Evolutionary conservation across 2,329 filamentous ascomycete genomes (phyloP).

Genomic region (Fusarium buharicum): DNA sequence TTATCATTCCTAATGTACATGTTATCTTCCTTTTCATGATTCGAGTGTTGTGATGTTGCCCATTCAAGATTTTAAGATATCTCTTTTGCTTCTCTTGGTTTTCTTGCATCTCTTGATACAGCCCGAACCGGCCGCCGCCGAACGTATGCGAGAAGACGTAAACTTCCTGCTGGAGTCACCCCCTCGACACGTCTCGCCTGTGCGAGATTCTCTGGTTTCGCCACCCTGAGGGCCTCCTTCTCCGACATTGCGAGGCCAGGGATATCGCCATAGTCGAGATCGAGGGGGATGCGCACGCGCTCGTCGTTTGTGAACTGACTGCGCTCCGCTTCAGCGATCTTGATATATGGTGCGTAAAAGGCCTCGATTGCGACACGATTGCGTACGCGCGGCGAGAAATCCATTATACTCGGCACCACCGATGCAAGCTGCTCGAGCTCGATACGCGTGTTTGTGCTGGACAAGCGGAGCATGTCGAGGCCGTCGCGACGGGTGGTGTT

Average conservation of each 20-base stretch:
- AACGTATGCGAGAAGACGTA: constrained; percentile 73
- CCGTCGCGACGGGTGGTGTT: constrained; percentile 76
- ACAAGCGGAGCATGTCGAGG: constrained; percentile 80
- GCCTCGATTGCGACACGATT: constrained; percentile 82
- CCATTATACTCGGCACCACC: constrained; percentile 65
- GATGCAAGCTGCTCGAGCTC: constrained; percentile 65
- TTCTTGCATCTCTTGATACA: not conserved
- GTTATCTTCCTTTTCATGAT: constrained; percentile 6
- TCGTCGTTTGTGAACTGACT: constrained; percentile 81
- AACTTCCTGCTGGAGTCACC: constrained; percentile 68
- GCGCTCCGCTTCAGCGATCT: constrained; percentile 74
- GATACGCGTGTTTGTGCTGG: constrained; percentile 59
- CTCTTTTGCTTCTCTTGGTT: too few species aligned
- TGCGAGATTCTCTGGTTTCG: constrained; percentile 84
- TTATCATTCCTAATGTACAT: too few species aligned
- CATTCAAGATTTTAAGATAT: not conserved
- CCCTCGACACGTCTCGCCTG: constrained; percentile 92
- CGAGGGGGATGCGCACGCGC: constrained; percentile 72
- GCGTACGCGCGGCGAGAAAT: constrained; percentile 68
- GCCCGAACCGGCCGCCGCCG: constrained; percentile 45
- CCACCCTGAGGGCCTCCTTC: constrained; percentile 73
- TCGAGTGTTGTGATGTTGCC: not conserved
- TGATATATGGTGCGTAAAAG: constrained; percentile 86
- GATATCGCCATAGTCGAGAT: constrained; percentile 80
- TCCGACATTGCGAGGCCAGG: constrained; percentile 83